phyloP scores from a whole-genome alignment of 2,329 filamentous ascomycete genomes.

The Magnaporthiopsis rhizophila region DNA sequence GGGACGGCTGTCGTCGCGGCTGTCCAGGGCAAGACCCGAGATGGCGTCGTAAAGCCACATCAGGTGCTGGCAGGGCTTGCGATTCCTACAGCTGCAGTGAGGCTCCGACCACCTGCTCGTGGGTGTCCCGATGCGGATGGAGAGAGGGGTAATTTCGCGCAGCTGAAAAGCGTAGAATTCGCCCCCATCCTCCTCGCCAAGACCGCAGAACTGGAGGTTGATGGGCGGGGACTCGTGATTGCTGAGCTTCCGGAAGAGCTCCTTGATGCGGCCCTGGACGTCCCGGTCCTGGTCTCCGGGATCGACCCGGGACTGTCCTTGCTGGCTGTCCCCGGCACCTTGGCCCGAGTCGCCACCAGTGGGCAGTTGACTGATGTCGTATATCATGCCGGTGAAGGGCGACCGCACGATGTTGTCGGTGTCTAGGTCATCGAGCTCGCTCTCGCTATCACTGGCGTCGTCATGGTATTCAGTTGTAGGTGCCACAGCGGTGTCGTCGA shows the following conservation, averaged over 20 bases:
- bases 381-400: slow-evolving; percentile 24
- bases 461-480: slow-evolving; percentile 11
- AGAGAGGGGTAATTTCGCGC: slow-evolving; percentile 44
- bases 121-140: slow-evolving; percentile 38
- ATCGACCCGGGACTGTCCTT: background rate
- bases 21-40: slow-evolving; percentile 37
- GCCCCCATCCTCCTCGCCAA: slow-evolving; percentile 14
- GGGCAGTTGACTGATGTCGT: slow-evolving; percentile 17
- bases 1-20: slow-evolving; percentile 27
- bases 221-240: slow-evolving; percentile 37
- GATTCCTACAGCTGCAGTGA: slow-evolving; percentile 37
- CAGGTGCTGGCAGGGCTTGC: slow-evolving; percentile 39
- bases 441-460: slow-evolving; percentile 14
- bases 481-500: slow-evolving; percentile 14
- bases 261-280: slow-evolving; percentile 24
- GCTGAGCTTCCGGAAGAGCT: slow-evolving; percentile 28
- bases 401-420: slow-evolving; percentile 20
- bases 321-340: slow-evolving; percentile 22
- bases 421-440: slow-evolving; percentile 23
- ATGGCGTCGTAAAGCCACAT: slow-evolving; percentile 49
- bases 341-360: slow-evolving; percentile 13
- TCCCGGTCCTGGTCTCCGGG: slow-evolving; percentile 2
- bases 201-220: slow-evolving; percentile 39
- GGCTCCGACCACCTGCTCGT: slow-evolving; percentile 31
- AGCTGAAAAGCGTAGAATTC: slow-evolving; percentile 43